A percentile compares a stretch with the other conserved stretches of the same genome.
These are phyloP conservation scores for Apiospora phragmitis DNA, from an alignment of 2,329 filamentous ascomycete species.

Conservation along the genomic window DNA sequence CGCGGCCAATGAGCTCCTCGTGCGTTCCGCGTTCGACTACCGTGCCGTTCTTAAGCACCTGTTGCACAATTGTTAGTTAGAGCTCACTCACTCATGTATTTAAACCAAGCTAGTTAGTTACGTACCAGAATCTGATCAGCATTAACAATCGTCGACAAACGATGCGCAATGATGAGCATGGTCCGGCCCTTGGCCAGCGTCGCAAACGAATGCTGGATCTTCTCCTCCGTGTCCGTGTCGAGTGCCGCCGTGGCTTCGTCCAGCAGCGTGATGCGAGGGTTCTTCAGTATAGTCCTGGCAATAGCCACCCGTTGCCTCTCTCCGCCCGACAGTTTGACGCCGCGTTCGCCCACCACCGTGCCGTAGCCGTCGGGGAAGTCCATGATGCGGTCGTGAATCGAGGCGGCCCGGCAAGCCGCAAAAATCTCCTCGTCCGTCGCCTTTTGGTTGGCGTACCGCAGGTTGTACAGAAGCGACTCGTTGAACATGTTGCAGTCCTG, in stretches of 20 bases:
- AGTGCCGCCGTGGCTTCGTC: constrained; percentile 74
- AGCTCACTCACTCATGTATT: background rate
- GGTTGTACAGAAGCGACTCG: constrained; percentile 53
- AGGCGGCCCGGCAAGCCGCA: constrained; percentile 55
- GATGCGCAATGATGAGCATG: constrained; percentile 56
- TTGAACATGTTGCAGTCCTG: constrained; percentile 67
- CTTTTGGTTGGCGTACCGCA: constrained; percentile 54
- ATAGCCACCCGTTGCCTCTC: constrained; percentile 62
- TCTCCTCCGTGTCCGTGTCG: constrained; percentile 60
- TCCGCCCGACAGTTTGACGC: constrained; percentile 52
- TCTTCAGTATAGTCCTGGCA: constrained; percentile 67
- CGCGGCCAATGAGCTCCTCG: constrained; percentile 41
- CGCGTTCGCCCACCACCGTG: constrained; percentile 28
- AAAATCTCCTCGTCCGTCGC: constrained; percentile 57
- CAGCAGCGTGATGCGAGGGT: constrained; percentile 67
- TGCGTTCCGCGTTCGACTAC: constrained; percentile 54
- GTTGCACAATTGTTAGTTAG: background rate
- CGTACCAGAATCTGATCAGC: constrained; percentile 55
- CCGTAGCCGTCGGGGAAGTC: constrained; percentile 48
- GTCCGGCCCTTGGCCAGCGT: constrained; percentile 49
- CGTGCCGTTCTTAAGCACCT: constrained; percentile 45
- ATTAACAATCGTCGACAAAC: constrained; percentile 57
- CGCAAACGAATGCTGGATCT: constrained; percentile 56
- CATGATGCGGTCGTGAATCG: constrained; percentile 59
- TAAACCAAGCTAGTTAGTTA: too few species aligned